phyloP scores from a whole-genome alignment of 2,329 filamentous ascomycete species.

The Sporothrix curviconia region DNA sequence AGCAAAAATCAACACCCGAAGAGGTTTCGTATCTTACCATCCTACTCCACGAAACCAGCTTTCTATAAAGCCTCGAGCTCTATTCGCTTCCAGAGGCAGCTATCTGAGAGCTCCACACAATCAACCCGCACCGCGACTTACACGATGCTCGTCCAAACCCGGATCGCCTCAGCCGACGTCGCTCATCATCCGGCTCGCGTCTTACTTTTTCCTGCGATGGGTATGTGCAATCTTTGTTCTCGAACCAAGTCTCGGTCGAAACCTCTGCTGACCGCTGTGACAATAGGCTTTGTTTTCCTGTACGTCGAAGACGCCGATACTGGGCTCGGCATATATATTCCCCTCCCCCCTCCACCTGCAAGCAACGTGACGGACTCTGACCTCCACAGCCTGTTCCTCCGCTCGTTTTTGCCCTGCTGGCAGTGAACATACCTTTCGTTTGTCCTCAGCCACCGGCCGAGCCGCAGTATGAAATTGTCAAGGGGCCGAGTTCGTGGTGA shows the following conservation, averaged over 20 bases:
- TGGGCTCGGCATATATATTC: too few relatives aligned
- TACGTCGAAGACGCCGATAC: too few relatives aligned
- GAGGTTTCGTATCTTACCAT: too few relatives aligned
- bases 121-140: not conserved
- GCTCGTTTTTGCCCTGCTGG: conserved; percentile 54
- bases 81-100: too few relatives aligned
- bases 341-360: too few relatives aligned
- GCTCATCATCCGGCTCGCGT: conserved; percentile 40
- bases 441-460: conserved; percentile 50
- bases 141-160: conserved; percentile 28
- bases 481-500: conserved; percentile 50
- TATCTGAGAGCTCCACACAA: too few relatives aligned
- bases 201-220: conserved; percentile 58
- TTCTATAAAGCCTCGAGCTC: too few relatives aligned
- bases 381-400: conserved; percentile 19
- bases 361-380: not conserved
- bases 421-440: conserved; percentile 61
- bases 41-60: not conserved
- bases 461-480: conserved; percentile 51
- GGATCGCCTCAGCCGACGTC: conserved; percentile 39
- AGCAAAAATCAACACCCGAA: not conserved
- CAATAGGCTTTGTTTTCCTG: conserved; percentile 31
- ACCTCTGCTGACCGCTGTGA: not conserved
- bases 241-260: not conserved
- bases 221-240: conserved; percentile 32